Evolutionary conservation across 2,329 filamentous ascomycete species (phyloP).

Genomic region (Hypoxylon sp.): DNA sequence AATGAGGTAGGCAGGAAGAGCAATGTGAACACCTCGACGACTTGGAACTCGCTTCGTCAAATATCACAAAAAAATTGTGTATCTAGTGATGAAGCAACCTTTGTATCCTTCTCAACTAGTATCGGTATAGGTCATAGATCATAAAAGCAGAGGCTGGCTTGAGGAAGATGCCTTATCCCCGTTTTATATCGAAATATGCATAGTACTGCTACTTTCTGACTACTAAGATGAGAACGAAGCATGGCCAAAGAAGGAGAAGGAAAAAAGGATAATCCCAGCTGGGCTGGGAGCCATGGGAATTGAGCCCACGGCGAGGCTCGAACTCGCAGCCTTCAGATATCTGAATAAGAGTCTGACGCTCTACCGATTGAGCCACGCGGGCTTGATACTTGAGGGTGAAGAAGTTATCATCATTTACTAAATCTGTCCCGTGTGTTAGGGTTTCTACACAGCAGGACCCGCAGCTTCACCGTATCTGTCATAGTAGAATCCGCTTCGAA

Average conservation of each 20-base stretch:
- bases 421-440: background rate
- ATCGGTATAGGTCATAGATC: too few species aligned
- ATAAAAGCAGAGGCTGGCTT: background rate
- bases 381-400: background rate
- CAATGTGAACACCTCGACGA: background rate
- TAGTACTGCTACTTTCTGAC: background rate
- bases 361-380: constrained; percentile 72
- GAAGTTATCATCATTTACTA: background rate
- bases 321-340: constrained; percentile 54
- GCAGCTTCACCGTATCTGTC: constrained; percentile 3
- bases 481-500: constrained; percentile 18
- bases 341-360: constrained; percentile 74
- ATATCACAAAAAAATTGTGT: background rate
- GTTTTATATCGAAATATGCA: background rate
- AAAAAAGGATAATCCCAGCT: constrained; percentile 24
- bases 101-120: background rate
- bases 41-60: background rate
- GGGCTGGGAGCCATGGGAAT: constrained; percentile 28
- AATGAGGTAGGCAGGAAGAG: too few species aligned
- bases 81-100: background rate
- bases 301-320: constrained; percentile 38
- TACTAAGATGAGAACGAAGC: background rate
- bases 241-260: background rate
- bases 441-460: background rate
- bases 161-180: too few species aligned